Evolutionary conservation across 169 alveolate genomes (phyloP).

Genomic region (Plasmodium gonderi): DNA sequence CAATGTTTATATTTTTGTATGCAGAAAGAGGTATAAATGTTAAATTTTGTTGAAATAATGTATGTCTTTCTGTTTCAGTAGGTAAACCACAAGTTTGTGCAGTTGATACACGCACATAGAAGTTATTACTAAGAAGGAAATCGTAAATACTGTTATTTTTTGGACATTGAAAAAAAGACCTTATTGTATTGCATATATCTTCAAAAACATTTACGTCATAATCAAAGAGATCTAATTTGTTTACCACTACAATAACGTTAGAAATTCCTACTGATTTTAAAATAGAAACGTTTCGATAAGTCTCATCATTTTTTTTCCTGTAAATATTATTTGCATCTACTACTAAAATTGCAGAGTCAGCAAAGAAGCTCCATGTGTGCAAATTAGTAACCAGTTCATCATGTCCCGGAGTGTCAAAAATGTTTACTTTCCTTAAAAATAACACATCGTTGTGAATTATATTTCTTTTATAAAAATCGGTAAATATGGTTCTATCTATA

Average conservation of each 20-base stretch:
- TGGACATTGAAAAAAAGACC: slow-evolving; percentile 34
- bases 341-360: slow-evolving; percentile 79
- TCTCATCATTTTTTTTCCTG: slow-evolving; percentile 76
- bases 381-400: slow-evolving; percentile 81
- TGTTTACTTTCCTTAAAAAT: slow-evolving; percentile 76
- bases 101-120: background rate
- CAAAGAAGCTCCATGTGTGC: slow-evolving; percentile 82
- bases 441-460: slow-evolving; percentile 8
- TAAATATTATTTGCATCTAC: slow-evolving; percentile 80
- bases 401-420: slow-evolving; percentile 86
- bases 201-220: slow-evolving; percentile 59
- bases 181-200: slow-evolving; percentile 46
- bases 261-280: slow-evolving; percentile 80
- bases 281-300: slow-evolving; percentile 76
- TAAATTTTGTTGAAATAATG: slow-evolving; percentile 14
- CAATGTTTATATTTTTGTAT: slow-evolving; percentile 54
- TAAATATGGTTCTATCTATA: slow-evolving; percentile 35
- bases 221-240: slow-evolving; percentile 80
- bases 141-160: slow-evolving; percentile 43
- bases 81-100: background rate
- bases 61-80: background rate
- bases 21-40: slow-evolving; percentile 61
- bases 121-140: slow-evolving; percentile 59
- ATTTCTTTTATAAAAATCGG: slow-evolving; percentile 11
- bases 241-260: slow-evolving; percentile 78